phyloP scores from a whole-genome alignment of 257 asterid species.

The Fraxinus excelsior region DNA sequence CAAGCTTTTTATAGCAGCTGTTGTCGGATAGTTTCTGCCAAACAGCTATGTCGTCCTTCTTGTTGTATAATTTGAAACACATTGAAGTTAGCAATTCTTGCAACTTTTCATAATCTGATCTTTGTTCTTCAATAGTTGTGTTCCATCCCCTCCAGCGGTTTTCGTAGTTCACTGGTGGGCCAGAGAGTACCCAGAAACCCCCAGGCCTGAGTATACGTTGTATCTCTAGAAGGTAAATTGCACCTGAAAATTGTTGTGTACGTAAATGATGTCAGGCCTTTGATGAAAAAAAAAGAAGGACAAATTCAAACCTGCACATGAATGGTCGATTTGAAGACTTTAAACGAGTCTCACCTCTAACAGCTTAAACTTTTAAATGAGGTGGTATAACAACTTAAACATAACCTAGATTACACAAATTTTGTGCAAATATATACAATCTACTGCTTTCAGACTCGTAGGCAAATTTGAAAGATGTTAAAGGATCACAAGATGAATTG shows the following conservation, averaged over 20 bases:
- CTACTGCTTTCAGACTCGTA: neutral
- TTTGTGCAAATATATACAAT: neutral
- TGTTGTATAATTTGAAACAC: slow-evolving; percentile 35
- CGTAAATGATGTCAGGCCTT: neutral
- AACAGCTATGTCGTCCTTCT: slow-evolving; percentile 35
- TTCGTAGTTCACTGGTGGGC: slow-evolving; percentile 38
- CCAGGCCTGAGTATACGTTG: slow-evolving; percentile 41
- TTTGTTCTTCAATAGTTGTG: slow-evolving; percentile 34
- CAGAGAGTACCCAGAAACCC: slow-evolving; percentile 41
- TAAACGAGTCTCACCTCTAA: neutral
- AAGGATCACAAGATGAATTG: neutral
- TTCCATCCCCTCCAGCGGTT: slow-evolving; percentile 41
- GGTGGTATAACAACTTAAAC: neutral
- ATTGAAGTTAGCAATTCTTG: slow-evolving; percentile 35
- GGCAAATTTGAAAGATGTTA: neutral
- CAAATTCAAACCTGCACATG: neutral
- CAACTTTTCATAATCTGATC: slow-evolving; percentile 31
- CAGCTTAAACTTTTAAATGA: no score
- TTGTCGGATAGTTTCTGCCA: slow-evolving; percentile 35
- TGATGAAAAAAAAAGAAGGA: neutral
- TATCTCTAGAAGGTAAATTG: slow-evolving; percentile 38
- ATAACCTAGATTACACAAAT: neutral
- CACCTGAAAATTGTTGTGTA: slow-evolving; percentile 24
- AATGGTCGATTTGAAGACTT: neutral
- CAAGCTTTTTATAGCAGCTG: slow-evolving; percentile 34